These are phyloP conservation scores for Lineolata rhizophorae DNA, from an alignment of 495 filamentous ascomycete genomes.

Conservation along the genomic window DNA sequence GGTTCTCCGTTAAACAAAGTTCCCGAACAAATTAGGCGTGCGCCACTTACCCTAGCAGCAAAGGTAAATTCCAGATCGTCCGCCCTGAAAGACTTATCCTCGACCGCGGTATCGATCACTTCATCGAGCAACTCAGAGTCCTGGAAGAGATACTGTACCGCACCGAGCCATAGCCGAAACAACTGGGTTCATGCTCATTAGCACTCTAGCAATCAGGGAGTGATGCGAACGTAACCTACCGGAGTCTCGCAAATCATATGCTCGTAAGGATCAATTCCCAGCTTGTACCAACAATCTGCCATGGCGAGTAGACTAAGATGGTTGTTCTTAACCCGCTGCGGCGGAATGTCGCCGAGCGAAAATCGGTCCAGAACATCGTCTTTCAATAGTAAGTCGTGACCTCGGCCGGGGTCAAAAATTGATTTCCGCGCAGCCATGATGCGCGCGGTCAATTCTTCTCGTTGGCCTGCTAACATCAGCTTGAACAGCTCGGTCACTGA, in stretches of 20 bases:
- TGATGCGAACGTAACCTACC: constrained; percentile 20
- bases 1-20: too few species aligned
- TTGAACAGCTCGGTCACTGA: constrained; percentile 91
- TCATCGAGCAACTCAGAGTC: constrained; percentile 68
- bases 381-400: constrained; percentile 43
- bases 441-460: constrained; percentile 55
- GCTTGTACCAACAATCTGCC: constrained; percentile 91
- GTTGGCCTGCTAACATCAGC: constrained; percentile 73
- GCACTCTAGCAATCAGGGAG: constrained; percentile 1
- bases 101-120: constrained; percentile 60
- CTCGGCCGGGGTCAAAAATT: constrained; percentile 44
- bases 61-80: constrained; percentile 97
- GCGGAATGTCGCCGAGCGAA: constrained; percentile 44
- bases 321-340: constrained; percentile 59
- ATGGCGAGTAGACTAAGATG: constrained; percentile 90
- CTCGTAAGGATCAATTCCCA: constrained; percentile 88
- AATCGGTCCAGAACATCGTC: constrained; percentile 78
- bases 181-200: constrained; percentile 26
- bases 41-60: constrained; percentile 46
- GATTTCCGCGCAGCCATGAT: constrained; percentile 56
- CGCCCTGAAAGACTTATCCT: constrained; percentile 67
- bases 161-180: constrained; percentile 94
- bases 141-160: constrained; percentile 91
- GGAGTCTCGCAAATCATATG: constrained; percentile 99
- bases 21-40: constrained; percentile 1